A percentile compares a stretch with the other conserved stretches of the same genome.
These are phyloP conservation scores for Thalassiosira profunda DNA, from an alignment of 108 stramenopile genomes.

Conservation along the genomic window DNA sequence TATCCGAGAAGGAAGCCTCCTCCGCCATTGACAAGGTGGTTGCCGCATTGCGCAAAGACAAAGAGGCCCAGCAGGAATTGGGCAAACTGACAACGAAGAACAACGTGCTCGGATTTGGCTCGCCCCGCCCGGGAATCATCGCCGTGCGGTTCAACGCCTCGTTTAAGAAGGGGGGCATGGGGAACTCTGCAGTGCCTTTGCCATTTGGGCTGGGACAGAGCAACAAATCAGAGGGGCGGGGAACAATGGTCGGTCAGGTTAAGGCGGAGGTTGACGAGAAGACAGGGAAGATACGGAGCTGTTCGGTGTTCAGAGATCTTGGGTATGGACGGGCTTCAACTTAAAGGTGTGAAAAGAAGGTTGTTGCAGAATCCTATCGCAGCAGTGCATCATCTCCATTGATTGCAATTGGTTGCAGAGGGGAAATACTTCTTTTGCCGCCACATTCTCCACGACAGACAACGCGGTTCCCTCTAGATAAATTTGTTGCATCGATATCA, in stretches of 20 bases:
- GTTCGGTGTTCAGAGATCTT: slow-evolving; percentile 88
- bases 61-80: slow-evolving; percentile 66
- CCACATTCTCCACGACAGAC: too few species aligned
- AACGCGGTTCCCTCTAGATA: too few species aligned
- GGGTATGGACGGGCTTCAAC: slow-evolving; percentile 86
- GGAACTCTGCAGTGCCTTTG: slow-evolving; percentile 59
- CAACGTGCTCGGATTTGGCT: slow-evolving; percentile 76
- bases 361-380: too few species aligned
- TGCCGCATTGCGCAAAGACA: slow-evolving; percentile 70
- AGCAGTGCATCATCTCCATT: too few species aligned
- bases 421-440: too few species aligned
- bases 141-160: slow-evolving; percentile 87
- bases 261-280: slow-evolving; percentile 71
- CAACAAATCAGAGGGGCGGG: slow-evolving; percentile 71
- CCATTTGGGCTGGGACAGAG: slow-evolving; percentile 84
- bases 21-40: slow-evolving; percentile 84
- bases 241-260: slow-evolving; percentile 91
- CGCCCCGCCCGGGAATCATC: slow-evolving; percentile 55
- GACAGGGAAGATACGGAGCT: slow-evolving; percentile 68
- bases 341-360: slow-evolving; percentile 56
- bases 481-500: neutral
- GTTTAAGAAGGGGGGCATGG: slow-evolving; percentile 77
- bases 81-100: slow-evolving; percentile 73
- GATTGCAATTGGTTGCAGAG: too few species aligned
- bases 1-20: slow-evolving; percentile 70